These are phyloP conservation scores for Bocquillonia castaneifolia DNA, from an alignment of 441 rosid species.

Conservation along the genomic window DNA sequence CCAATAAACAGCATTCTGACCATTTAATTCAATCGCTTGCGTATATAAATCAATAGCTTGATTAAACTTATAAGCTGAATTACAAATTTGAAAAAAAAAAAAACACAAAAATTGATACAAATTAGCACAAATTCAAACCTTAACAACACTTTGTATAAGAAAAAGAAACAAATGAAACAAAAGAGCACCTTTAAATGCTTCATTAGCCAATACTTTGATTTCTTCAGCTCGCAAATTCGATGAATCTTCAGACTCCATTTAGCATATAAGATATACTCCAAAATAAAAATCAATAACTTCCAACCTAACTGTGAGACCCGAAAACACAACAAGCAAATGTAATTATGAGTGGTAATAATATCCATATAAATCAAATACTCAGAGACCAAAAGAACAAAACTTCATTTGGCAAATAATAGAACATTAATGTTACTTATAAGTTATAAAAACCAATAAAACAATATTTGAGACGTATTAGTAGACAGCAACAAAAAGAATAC, in stretches of 20 bases:
- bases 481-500: too few relatives aligned
- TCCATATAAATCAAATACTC: too few relatives aligned
- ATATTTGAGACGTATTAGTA: too few relatives aligned
- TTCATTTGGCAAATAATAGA: too few relatives aligned
- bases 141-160: background rate
- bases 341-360: too few relatives aligned
- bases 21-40: slow-evolving; percentile 65
- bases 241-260: slow-evolving; percentile 53
- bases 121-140: background rate
- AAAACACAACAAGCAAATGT: too few relatives aligned
- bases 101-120: background rate
- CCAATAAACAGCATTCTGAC: slow-evolving; percentile 82
- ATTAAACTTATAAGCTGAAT: slow-evolving; percentile 64
- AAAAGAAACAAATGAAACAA: background rate
- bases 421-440: too few relatives aligned
- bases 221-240: slow-evolving; percentile 61
- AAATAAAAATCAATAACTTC: background rate
- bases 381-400: too few relatives aligned
- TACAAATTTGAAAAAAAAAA: slow-evolving; percentile 31
- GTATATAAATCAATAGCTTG: slow-evolving; percentile 80
- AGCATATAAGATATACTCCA: too few relatives aligned
- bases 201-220: slow-evolving; percentile 69
- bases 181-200: slow-evolving; percentile 73
- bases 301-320: background rate
- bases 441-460: too few relatives aligned